phyloP scores from a whole-genome alignment of 1,284 basidiomycete species.

The Dichomitus squalens region DNA sequence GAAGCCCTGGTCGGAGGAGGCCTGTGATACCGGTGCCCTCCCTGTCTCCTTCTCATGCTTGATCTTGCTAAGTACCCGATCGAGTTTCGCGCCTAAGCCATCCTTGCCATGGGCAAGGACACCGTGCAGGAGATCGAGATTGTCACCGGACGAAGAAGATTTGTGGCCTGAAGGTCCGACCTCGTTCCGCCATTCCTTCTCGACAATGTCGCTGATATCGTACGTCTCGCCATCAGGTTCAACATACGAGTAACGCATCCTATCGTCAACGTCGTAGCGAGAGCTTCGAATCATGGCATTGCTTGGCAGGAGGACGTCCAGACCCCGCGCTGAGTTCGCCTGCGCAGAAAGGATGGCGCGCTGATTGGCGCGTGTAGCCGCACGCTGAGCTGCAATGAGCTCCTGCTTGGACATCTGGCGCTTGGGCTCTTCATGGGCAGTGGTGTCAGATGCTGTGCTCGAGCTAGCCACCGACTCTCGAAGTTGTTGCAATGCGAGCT shows the following conservation, averaged over 20 bases:
- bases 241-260: slow-evolving; percentile 90
- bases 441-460: slow-evolving; percentile 46
- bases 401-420: slow-evolving; percentile 75
- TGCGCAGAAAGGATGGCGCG: slow-evolving; percentile 85
- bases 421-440: slow-evolving; percentile 36
- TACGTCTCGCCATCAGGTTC: slow-evolving; percentile 84
- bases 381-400: slow-evolving; percentile 91
- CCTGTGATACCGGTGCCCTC: slow-evolving; percentile 22
- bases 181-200: slow-evolving; percentile 76
- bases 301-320: slow-evolving; percentile 85
- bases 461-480: slow-evolving; percentile 62
- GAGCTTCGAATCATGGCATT: slow-evolving; percentile 86
- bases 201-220: slow-evolving; percentile 91
- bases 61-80: slow-evolving; percentile 79
- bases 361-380: slow-evolving; percentile 82
- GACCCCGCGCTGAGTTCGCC: slow-evolving; percentile 80
- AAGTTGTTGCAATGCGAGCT: slow-evolving; percentile 69
- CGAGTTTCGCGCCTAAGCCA: slow-evolving; percentile 71
- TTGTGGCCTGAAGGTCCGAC: slow-evolving; percentile 32
- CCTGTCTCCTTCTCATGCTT: slow-evolving; percentile 48
- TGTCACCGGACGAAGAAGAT: slow-evolving; percentile 43
- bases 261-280: slow-evolving; percentile 66
- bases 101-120: slow-evolving; percentile 59
- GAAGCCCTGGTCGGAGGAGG: slow-evolving; percentile 25
- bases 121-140: slow-evolving; percentile 71